Conservation (phyloP, 306 rosid genomes). For the Hippophae rhamnoides region DNA sequence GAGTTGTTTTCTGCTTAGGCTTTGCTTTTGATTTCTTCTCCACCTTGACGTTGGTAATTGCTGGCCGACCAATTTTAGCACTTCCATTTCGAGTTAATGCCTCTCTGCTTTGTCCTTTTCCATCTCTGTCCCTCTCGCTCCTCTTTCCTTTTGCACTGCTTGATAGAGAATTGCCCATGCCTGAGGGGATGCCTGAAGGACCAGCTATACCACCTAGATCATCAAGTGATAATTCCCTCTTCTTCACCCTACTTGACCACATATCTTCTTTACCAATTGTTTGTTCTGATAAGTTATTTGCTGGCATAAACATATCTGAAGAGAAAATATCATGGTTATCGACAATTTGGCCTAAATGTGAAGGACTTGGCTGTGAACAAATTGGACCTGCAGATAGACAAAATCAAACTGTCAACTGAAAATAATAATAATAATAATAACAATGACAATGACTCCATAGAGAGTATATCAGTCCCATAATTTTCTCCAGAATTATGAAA, state of each 20-base stretch:
- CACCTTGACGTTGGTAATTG: conserved; percentile 62
- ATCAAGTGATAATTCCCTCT: conserved; percentile 90
- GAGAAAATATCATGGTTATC: conserved; percentile 51
- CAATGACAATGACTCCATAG: background rate
- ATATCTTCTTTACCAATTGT: conserved; percentile 56
- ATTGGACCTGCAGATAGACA: conserved; percentile 53
- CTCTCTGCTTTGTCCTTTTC: conserved; percentile 86
- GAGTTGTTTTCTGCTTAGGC: conserved; percentile 91
- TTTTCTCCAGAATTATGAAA: conserved; percentile 15
- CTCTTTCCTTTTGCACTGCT: conserved; percentile 95
- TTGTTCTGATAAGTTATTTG: conserved; percentile 53
- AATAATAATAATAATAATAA: conserved; percentile 2
- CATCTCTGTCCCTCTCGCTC: conserved; percentile 98
- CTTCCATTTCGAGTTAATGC: conserved; percentile 76
- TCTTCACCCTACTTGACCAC: conserved; percentile 87
- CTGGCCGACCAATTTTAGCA: conserved; percentile 73
- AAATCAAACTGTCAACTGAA: conserved; percentile 1
- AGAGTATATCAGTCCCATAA: conserved; percentile 7
- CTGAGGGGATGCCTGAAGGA: conserved; percentile 44
- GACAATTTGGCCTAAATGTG: conserved; percentile 56
- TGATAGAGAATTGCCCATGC: conserved; percentile 62
- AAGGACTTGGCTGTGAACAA: conserved; percentile 76
- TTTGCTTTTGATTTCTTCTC: conserved; percentile 92
- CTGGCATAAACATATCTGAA: conserved; percentile 49
- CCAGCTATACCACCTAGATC: conserved; percentile 62